A percentile compares a stretch with the other conserved stretches of the same genome.
Evolutionary conservation across 805 yeast species (phyloP).

Genomic region (Candida endomychidarum): DNA sequence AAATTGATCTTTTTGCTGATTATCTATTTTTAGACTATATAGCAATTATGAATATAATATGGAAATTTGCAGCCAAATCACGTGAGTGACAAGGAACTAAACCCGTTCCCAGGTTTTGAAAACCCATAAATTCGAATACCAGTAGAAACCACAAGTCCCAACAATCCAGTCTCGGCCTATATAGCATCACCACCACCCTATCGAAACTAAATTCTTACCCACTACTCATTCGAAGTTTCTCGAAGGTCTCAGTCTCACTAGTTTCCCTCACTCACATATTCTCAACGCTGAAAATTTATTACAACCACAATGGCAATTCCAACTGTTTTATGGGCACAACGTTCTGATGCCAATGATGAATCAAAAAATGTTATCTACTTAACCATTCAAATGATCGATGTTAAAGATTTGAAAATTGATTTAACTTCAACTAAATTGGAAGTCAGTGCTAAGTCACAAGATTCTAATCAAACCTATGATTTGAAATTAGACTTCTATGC

Average conservation of each 20-base stretch:
- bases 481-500: conserved; percentile 73
- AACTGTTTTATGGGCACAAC: conserved; percentile 92
- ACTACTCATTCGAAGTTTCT: neutral
- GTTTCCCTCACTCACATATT: neutral
- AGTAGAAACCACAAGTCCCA: no score
- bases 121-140: no score
- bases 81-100: no score
- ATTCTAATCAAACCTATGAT: conserved; percentile 51
- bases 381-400: conserved; percentile 73
- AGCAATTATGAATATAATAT: no score
- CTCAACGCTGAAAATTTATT: conserved; percentile 3
- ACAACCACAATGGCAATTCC: conserved; percentile 25
- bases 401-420: conserved; percentile 59
- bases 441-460: conserved; percentile 44
- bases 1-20: no score
- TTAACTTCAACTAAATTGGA: conserved; percentile 56
- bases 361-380: conserved; percentile 73
- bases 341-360: conserved; percentile 73
- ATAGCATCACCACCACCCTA: no score
- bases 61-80: no score
- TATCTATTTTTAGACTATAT: no score
- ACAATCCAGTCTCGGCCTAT: no score
- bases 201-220: no score
- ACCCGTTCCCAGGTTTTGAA: no score
- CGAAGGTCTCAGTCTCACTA: neutral